phyloP scores from a whole-genome alignment of 2,329 filamentous ascomycete genomes.

The Rhinocladiella similis region DNA sequence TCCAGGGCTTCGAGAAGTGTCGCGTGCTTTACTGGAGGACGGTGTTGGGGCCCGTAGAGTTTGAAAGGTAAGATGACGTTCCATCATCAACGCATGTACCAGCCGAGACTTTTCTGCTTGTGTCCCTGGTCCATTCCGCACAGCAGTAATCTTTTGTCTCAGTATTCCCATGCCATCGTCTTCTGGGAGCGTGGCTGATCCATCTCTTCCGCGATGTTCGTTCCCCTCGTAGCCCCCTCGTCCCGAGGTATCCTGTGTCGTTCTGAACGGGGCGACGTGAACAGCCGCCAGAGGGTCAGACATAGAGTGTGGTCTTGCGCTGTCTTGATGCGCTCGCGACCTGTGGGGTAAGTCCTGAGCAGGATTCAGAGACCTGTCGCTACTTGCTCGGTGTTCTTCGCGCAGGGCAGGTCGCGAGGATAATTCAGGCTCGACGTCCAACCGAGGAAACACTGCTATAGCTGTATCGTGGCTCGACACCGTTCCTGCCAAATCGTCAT shows the following conservation, averaged over 20 bases:
- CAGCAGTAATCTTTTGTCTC: conserved; percentile 66
- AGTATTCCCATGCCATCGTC: conserved; percentile 76
- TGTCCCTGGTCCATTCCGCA: conserved; percentile 62
- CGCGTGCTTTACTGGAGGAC: conserved; percentile 28
- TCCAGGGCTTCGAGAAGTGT: conserved; percentile 28
- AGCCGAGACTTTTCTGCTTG: conserved; percentile 67
- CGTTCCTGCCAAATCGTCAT: conserved; percentile 15
- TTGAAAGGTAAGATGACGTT: conserved; percentile 58
- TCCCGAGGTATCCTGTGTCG: neutral
- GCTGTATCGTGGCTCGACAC: conserved; percentile 4
- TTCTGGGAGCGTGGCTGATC: conserved; percentile 58
- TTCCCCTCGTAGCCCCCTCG: conserved; percentile 21
- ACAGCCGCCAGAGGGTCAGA: conserved; percentile 23
- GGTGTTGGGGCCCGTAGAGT: conserved; percentile 27
- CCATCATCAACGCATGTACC: conserved; percentile 70
- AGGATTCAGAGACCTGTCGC: conserved; percentile 30
- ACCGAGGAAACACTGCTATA: conserved; percentile 20
- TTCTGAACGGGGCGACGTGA: conserved; percentile 4
- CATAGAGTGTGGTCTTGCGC: conserved; percentile 20
- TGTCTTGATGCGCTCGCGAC: conserved; percentile 23
- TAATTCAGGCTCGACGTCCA: conserved; percentile 13
- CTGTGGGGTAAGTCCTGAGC: conserved; percentile 25
- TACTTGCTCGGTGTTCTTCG: conserved; percentile 22
- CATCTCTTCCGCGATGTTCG: conserved; percentile 25
- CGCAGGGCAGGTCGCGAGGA: conserved; percentile 9